These are phyloP conservation scores for Morella rubra DNA, from an alignment of 306 rosid species.

Conservation along the genomic window DNA sequence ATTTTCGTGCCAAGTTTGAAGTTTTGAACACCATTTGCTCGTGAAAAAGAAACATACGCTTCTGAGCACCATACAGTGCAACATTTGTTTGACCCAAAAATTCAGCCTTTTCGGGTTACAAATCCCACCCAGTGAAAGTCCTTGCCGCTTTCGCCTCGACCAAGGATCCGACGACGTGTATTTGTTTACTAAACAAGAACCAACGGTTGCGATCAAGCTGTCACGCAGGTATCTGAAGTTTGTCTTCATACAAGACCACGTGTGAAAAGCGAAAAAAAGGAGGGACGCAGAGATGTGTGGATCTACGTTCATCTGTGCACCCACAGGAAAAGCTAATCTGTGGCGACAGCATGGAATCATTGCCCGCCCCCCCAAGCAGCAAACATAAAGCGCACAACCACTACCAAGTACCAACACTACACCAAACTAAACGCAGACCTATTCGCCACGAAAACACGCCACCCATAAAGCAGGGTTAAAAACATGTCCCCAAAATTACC, in stretches of 20 bases:
- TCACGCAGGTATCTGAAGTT: constrained; percentile 13
- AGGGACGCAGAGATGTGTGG: constrained; percentile 6
- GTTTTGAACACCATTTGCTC: neutral
- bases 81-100: constrained; percentile 6
- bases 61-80: constrained; percentile 6
- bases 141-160: neutral
- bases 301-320: constrained; percentile 6
- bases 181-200: no score
- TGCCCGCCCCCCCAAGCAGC: constrained; percentile 9
- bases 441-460: constrained; percentile 81
- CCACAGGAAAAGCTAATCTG: constrained; percentile 28
- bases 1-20: neutral
- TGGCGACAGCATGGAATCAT: constrained; percentile 30
- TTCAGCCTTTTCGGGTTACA: neutral
- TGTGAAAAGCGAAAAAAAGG: constrained; percentile 21
- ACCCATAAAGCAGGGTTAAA: constrained; percentile 42
- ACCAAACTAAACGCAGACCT: constrained; percentile 48
- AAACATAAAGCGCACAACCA: constrained; percentile 47
- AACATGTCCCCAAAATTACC: constrained; percentile 18
- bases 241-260: constrained; percentile 15
- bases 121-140: constrained; percentile 28
- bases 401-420: constrained; percentile 53
- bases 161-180: neutral
- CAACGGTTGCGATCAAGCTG: constrained; percentile 31
- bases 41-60: neutral